Evolutionary conservation across 148 eudicot genomes (phyloP), one percentile per base, ranked within the genome.

Genomic region (Amaranthus palmeri): DNA sequence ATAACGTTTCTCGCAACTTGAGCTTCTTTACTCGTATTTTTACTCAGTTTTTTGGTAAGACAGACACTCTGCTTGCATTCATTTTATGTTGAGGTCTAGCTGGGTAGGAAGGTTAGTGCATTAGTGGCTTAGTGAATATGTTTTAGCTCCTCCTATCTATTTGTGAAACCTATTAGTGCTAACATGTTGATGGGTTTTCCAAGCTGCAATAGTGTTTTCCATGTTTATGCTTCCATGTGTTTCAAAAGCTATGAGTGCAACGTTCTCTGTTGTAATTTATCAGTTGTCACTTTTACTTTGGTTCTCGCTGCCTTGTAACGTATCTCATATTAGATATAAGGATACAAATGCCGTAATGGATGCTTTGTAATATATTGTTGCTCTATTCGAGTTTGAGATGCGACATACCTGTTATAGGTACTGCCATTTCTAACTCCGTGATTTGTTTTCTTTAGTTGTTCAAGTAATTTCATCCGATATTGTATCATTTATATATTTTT

Each of bases 1-100:
- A 91, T 73, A 84, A 86, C 76, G 88, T 82, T 60, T 82, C 92
- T 10, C 96, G 98, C 75, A 91, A 88, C 85, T 76, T 91, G 88
- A 85, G 78, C 86, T 93, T 93, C 88, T 93, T 93, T 80, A 89
- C 98, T 10, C 88, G 98, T 46, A 93, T 93, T 80, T 93, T 93
- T 79, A 88, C 97, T 11, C 98, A 93, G 77, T 93, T 93, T 78
- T 88, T 87, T 69, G 97, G 98, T 91, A 84, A 86, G 87, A 72
- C 10, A 2, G 11, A 14, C 41, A 41, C 75, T 25, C 36, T 0
- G 2, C 36, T 25, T 25, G 36, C 36, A 25, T 25, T 25, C 36
- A 25, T 25, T 25, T n/a, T n/a, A n/a, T n/a, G 65, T 47, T 14
- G n/a, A 49, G 17, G 58, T 65, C 55, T 46, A 47, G 55, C 18